phyloP scores from a whole-genome alignment of 2,329 filamentous ascomycete genomes.

The Immersiporthe knoxdaviesiana region DNA sequence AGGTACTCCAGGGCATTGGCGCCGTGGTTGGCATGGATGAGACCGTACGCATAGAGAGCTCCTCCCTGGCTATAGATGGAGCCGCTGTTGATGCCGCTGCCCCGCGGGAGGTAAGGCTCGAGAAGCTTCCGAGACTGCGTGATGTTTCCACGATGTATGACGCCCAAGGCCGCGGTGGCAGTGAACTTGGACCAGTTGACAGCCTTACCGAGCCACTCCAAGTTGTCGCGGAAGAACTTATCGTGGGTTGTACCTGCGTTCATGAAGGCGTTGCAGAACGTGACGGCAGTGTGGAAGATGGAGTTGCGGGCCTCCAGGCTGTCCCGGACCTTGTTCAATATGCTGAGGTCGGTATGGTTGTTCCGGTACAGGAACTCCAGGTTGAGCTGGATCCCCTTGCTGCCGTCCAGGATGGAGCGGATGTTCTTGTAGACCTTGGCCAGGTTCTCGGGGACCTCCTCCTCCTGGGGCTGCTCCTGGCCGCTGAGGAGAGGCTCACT shows the following conservation, averaged over 20 bases:
- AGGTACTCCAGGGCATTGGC: constrained; percentile 85
- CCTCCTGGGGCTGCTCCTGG: constrained; percentile 54
- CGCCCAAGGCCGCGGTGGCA: constrained; percentile 91
- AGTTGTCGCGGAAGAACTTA: constrained; percentile 96
- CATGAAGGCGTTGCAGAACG: constrained; percentile 98
- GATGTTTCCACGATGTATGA: constrained; percentile 95
- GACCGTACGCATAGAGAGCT: constrained; percentile 89
- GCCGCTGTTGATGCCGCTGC: constrained; percentile 72
- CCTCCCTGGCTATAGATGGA: constrained; percentile 96
- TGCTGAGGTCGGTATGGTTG: constrained; percentile 88
- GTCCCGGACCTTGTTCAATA: constrained; percentile 95
- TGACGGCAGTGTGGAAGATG: constrained; percentile 97
- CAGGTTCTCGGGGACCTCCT: constrained; percentile 54
- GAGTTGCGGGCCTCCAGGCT: constrained; percentile 92
- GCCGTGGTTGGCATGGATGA: constrained; percentile 97
- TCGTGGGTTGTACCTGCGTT: constrained; percentile 98
- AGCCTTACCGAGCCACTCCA: constrained; percentile 97
- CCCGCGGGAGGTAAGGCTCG: constrained; percentile 88
- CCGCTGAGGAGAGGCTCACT: constrained; percentile 53
- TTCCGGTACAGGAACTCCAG: constrained; percentile 96
- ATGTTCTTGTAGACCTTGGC: constrained; percentile 65
- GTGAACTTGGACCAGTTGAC: constrained; percentile 99
- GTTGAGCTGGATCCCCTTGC: constrained; percentile 91
- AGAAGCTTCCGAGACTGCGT: constrained; percentile 91
- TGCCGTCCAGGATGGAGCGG: constrained; percentile 76